Evolutionary conservation across 495 filamentous ascomycete genomes (phyloP), one percentile per base, ranked within the genome.

Genomic region (Cladorrhinum samala): DNA sequence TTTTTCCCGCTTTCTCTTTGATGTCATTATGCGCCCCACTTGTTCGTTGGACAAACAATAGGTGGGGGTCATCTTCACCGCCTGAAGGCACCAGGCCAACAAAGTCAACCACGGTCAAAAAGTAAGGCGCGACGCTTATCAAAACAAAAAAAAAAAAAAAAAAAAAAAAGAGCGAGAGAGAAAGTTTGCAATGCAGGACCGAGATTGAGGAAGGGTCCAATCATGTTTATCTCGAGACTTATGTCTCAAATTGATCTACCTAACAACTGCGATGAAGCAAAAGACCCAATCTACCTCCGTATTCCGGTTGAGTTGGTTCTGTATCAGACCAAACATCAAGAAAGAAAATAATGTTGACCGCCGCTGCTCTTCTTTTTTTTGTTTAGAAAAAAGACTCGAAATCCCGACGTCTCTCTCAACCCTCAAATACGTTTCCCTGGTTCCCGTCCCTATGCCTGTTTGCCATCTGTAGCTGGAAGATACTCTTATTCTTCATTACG

Each of bases 401-500:
- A 45, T 51, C 45, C 49, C 50, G 43, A 53, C 49, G 48, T 36
- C 41, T 52, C 36, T 25, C 42, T 50, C 48, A 30, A 38, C 17
- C 30, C 46, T 45, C 53, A 46, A 25, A 53, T 46, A 39, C 54
- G 39, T 33, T 43, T 53, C 33, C 42, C 55, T 43, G 21, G 36
- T 55, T 47, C 53, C 46, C 38, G 40, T 54, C 57, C 56, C 58
- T 38, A 56, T 65, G 53, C 55, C 59, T 50, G 51, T 20, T 37
- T 52, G 49, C 58, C 55, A 50, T 64, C 47, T 60, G 55, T 52
- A 54, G 53, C 30, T 61, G 52, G 46, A 46, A 59, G 53, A 57
- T 46, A 41, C 40, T 55, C 49, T 53, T 49, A 58, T 61, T 59
- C 57, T 61, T 67, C 60, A 53, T 63, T 60, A 65, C 63, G 58